These are phyloP conservation scores for Xerocomellus intermedius DNA, from an alignment of 768 basidiomycete species.

Conservation along the genomic window DNA sequence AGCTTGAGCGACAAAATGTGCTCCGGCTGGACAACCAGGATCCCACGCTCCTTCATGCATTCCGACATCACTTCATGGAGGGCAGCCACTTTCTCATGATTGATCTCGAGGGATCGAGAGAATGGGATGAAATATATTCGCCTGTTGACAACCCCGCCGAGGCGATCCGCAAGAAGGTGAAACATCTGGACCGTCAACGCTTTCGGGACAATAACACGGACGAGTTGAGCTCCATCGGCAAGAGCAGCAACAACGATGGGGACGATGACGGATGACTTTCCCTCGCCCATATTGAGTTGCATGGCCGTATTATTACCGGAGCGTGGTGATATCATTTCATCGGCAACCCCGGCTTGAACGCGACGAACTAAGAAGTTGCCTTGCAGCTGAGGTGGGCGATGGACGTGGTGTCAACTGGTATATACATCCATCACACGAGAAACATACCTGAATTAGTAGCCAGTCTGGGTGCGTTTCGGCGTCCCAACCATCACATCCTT, in stretches of 20 bases:
- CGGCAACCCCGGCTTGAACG: constrained; percentile 42
- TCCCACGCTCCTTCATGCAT: constrained; percentile 40
- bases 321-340: too few relatives aligned
- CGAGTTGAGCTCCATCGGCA: constrained; percentile 44
- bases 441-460: constrained; percentile 43
- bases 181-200: constrained; percentile 49
- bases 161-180: constrained; percentile 40
- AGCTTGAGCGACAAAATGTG: constrained; percentile 52
- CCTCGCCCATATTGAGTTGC: too few relatives aligned
- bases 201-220: constrained; percentile 50
- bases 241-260: too few relatives aligned
- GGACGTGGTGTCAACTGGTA: neutral
- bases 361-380: constrained; percentile 42
- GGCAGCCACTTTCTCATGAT: constrained; percentile 7
- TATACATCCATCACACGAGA: neutral
- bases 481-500: too few relatives aligned
- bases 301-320: too few relatives aligned
- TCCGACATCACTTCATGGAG: constrained; percentile 36
- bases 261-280: too few relatives aligned
- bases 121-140: constrained; percentile 52
- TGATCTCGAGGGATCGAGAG: constrained; percentile 37
- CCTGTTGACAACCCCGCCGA: constrained; percentile 45
- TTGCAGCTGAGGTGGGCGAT: constrained; percentile 37
- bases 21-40: constrained; percentile 52
- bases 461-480: too few relatives aligned